Base-by-base conservation (phyloP, 2,329 filamentous ascomycete species). In the Alternaria viburni region DNA sequence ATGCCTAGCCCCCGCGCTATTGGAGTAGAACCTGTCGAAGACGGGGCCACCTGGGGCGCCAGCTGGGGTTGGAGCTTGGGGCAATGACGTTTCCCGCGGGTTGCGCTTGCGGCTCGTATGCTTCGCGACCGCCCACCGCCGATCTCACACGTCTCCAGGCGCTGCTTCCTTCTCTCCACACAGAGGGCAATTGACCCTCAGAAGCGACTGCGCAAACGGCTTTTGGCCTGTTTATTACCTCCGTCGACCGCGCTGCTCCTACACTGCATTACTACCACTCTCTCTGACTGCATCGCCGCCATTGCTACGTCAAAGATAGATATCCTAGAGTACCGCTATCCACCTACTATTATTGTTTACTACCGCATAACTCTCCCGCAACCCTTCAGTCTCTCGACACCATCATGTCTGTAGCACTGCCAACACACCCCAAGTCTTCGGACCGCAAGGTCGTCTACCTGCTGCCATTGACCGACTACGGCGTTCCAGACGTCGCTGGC, bases 391-490 rank as follows among this genome's bases (percentile, higher is more conserved):
- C 59, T 41, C 54, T 60, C 58, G 54, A 55, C 52, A 54, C 51
- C 67, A 51, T 52, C 68, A 79, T 78, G 76, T 64, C 76, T 68
- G 61, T 66, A 56, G 41, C 63, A 23, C 59, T 69, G 55, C 54
- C 59, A 21, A 36, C 43, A 30, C 60, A 62, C 56, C 54, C 60
- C 50, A 62, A 62, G 59, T 62, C 59, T 57, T 54, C 69, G 21
- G 61, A 66, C 32, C 56, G 69, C 23, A 74, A 78, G 69, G 69
- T 73, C 81, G 89, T 97, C 68, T 97, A 97, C 83, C 84, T 97
- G 75, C 87, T 99, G 67, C 92, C 92, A 69, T 88, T 99, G 81
- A 96, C 93, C 78, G 95, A 99, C 82, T 88, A 95, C 82, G 96
- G 96, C 73, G 93, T 93, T 70, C 96, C 96, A 36, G 90, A 96